Base-by-base conservation (phyloP, 2,329 filamentous ascomycete genomes). In the Cercospora brassicicola region DNA sequence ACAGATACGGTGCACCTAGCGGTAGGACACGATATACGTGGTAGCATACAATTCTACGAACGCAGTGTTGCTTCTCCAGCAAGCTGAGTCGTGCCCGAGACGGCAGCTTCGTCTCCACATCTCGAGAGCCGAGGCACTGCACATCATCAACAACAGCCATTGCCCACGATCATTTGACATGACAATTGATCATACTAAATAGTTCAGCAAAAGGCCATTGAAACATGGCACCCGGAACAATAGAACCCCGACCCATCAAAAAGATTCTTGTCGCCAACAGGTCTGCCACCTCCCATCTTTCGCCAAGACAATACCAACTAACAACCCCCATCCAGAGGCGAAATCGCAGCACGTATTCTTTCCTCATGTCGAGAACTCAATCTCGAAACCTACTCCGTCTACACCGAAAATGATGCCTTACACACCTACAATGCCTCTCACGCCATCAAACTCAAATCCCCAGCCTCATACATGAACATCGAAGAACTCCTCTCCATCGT, bases 321-420 rank as follows among this genome's bases (percentile, higher is more conserved):
- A 31, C 28, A 20, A 39, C 28, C 9, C 39, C 45, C 15, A 15
- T 18, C 26, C 62, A 88, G 87, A 79, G 88, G 88, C 65, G 88
- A 90, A 76, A 89, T 90, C 62, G 87, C 88, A 64, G 83, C 86
- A 2, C 83, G 88, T 11, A 87, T 90, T 59, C 79, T 89, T 36
- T 83, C 84, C 31, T 83, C 87, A 65, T 86, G 85, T n/a, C 81
- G 86, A 48, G 88, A 90, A 76, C 79, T 89, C 2, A 79, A 79
- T 11, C 80, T 88, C 8, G 83, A 87, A 64, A 88, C 86, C 1
- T 85, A 84, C 69, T 83, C 85, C 20, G 75, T 89, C 2, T 88
- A 86, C 74, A 86, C 85, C 6, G 73, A 81, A 2, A 82, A 84
- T 59, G 88, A 90, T 75, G 78, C 81, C 31, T 84, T 83, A 1